phyloP scores from a whole-genome alignment of 2,329 filamentous ascomycete species.

The Aspergillus ustus region DNA sequence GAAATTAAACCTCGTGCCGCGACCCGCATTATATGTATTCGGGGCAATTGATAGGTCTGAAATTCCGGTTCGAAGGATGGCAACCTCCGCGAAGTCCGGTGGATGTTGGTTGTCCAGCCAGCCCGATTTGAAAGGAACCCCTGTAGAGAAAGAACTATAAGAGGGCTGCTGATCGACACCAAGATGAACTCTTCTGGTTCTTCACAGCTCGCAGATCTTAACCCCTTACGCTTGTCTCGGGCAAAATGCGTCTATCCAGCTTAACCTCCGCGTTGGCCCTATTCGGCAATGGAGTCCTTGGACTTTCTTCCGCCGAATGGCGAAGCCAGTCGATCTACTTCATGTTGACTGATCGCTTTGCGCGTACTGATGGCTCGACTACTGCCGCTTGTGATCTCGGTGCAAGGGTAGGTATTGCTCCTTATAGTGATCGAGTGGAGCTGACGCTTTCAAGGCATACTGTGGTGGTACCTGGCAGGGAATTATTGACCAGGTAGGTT shows the following conservation, averaged over 20 bases:
- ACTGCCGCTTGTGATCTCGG: conserved; percentile 17
- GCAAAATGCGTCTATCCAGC: background rate
- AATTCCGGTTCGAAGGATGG: background rate
- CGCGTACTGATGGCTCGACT: conserved; percentile 49
- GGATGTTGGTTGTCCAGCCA: background rate
- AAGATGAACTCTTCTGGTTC: background rate
- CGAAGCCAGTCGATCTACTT: background rate
- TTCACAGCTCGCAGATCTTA: background rate
- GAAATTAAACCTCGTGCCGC: background rate
- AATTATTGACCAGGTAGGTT: conserved; percentile 48
- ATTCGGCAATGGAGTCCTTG: background rate
- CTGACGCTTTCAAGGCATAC: conserved; percentile 41
- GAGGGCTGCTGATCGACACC: background rate
- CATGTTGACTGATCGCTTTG: conserved; percentile 59
- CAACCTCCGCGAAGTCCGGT: background rate
- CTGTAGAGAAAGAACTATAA: background rate
- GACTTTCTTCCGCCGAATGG: background rate
- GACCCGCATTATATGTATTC: background rate
- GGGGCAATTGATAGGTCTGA: background rate
- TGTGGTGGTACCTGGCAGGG: conserved; percentile 68
- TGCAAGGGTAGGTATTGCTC: background rate
- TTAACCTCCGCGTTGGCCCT: background rate
- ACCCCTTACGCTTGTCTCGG: too few relatives aligned
- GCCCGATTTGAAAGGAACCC: too few relatives aligned
- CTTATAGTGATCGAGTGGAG: background rate